A percentile compares a stretch with the other conserved stretches of the same genome.
Conservation (phyloP, 352 stramenopile species). For the Phytophthora sp. region DNA sequence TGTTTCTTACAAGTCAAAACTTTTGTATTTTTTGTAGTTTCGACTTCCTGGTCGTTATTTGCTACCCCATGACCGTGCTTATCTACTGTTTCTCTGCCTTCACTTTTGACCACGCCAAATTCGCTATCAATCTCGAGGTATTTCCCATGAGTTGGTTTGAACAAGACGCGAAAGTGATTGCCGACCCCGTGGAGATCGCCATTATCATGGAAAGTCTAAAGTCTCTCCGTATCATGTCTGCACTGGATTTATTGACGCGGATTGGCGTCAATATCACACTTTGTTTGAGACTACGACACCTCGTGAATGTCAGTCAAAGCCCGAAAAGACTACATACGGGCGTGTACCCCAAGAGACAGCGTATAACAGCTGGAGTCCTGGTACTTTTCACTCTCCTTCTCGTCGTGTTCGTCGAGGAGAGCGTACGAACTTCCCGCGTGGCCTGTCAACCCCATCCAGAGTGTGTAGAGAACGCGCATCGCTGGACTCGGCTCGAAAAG, state of each 20-base stretch:
- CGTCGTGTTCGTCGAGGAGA: constrained; percentile 23
- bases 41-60: constrained; percentile 29
- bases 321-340: not conserved
- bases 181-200: constrained; percentile 16
- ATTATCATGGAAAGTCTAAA: constrained; percentile 34
- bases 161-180: constrained; percentile 12
- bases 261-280: constrained; percentile 39
- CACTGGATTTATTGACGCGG: constrained; percentile 29
- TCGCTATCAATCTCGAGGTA: constrained; percentile 26
- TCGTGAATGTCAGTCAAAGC: constrained; percentile 8
- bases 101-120: constrained; percentile 27
- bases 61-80: constrained; percentile 31
- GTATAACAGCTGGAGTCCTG: constrained; percentile 6
- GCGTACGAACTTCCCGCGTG: constrained; percentile 16
- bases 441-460: constrained; percentile 28
- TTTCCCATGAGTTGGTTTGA: constrained; percentile 29
- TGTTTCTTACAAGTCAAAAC: not conserved
- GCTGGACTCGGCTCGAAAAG: constrained; percentile 27
- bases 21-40: constrained; percentile 24
- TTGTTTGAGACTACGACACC: constrained; percentile 17
- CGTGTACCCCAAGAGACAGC: constrained; percentile 26
- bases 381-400: constrained; percentile 9
- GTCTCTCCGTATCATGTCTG: constrained; percentile 40
- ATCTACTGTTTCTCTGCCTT: constrained; percentile 27
- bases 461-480: constrained; percentile 35